Percentiles rank a stretch among this genome's conserved stretches.
phyloP scores from a whole-genome alignment of 1,139 yeast species.

The Yamadazyma dushanensis region DNA sequence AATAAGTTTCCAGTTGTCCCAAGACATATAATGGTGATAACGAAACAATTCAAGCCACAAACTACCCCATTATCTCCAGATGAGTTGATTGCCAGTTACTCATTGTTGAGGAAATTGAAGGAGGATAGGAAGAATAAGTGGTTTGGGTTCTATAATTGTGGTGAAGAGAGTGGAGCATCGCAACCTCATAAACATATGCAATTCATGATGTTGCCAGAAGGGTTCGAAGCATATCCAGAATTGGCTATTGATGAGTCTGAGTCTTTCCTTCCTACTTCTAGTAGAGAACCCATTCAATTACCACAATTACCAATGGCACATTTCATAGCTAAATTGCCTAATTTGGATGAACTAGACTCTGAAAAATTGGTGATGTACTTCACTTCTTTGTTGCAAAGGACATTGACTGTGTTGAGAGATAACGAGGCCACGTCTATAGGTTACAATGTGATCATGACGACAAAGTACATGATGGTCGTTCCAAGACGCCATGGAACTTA shows the following conservation, averaged over 20 bases:
- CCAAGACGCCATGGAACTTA: constrained; percentile 60
- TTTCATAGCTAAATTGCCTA: constrained; percentile 67
- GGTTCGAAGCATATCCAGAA: constrained; percentile 62
- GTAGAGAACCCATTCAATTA: constrained; percentile 61
- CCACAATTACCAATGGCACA: constrained; percentile 76
- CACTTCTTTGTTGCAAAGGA: constrained; percentile 68
- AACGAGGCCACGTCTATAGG: constrained; percentile 49
- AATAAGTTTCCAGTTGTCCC: constrained; percentile 87
- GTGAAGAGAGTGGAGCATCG: constrained; percentile 86
- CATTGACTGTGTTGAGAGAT: constrained; percentile 64
- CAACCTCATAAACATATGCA: constrained; percentile 93
- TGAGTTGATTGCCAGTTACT: constrained; percentile 62
- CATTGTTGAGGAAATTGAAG: constrained; percentile 39
- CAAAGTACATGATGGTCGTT: constrained; percentile 79
- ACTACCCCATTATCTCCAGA: constrained; percentile 64
- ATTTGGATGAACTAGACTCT: constrained; percentile 41
- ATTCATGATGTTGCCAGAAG: constrained; percentile 68
- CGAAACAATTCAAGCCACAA: constrained; percentile 73
- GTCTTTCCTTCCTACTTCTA: constrained; percentile 53
- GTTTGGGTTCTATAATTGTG: constrained; percentile 87
- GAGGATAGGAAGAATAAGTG: constrained; percentile 27
- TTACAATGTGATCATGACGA: constrained; percentile 80
- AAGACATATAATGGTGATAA: constrained; percentile 74
- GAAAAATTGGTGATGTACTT: constrained; percentile 63
- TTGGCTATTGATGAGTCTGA: constrained; percentile 45